Conservation (phyloP, 2,329 filamentous ascomycete genomes). For the Parastagonospora nodorum region DNA sequence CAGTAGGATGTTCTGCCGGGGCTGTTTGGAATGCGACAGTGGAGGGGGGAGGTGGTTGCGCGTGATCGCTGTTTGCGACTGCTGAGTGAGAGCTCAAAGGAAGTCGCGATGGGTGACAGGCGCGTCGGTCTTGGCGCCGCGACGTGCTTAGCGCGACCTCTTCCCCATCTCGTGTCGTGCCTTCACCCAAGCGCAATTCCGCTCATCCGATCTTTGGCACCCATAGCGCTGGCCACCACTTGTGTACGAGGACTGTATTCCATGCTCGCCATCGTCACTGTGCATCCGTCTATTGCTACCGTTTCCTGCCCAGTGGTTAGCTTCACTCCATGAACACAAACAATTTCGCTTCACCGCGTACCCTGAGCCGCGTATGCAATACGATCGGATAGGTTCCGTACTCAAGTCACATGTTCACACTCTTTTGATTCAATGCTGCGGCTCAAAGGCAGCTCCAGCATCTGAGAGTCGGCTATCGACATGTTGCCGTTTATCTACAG, state of each 20-base stretch:
- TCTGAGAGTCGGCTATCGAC: conserved; percentile 5
- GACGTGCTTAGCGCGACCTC: conserved; percentile 2
- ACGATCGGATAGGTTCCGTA: neutral
- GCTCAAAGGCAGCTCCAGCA: neutral
- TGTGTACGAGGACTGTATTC: no score
- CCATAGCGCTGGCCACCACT: no score
- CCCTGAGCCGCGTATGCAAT: neutral
- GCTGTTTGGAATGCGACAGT: neutral
- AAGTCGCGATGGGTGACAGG: conserved; percentile 28
- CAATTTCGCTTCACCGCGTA: conserved; percentile 11
- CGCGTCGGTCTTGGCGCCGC: conserved; percentile 19
- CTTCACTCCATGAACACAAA: conserved; percentile 27
- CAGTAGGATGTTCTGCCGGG: neutral
- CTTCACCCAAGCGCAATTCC: conserved; percentile 1
- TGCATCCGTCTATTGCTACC: conserved; percentile 1
- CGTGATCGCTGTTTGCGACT: neutral
- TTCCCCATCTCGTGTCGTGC: neutral
- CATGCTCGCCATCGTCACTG: conserved; percentile 1
- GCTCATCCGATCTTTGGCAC: neutral
- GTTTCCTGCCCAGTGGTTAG: conserved; percentile 18
- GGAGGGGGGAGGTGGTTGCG: neutral
- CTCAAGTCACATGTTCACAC: neutral
- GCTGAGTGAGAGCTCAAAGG: conserved; percentile 1
- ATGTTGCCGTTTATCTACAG: neutral
- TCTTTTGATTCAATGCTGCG: neutral